These are phyloP conservation scores for Boletus rufocinnamomeus DNA, from an alignment of 768 basidiomycete species.

Conservation along the genomic window DNA sequence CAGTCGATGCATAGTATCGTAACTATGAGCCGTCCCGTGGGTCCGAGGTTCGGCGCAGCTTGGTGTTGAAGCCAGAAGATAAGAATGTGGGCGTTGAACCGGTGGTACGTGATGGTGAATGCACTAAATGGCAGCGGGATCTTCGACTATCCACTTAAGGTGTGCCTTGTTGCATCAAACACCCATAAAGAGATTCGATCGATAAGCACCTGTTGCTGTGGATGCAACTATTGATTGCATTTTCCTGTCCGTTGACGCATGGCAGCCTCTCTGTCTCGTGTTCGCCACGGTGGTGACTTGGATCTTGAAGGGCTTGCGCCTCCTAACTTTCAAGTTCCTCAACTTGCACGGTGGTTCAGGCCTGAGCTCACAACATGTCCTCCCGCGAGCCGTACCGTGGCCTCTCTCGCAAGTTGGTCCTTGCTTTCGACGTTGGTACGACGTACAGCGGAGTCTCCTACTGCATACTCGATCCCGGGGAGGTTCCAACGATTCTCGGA, in stretches of 20 bases:
- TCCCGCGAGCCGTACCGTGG: constrained; percentile 44
- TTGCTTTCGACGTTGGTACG: constrained; percentile 48
- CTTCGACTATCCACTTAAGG: no score
- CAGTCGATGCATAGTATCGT: no score
- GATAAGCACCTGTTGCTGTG: no score
- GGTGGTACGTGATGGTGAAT: no score
- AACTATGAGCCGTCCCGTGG: no score
- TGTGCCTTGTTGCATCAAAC: no score
- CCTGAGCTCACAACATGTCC: constrained; percentile 23
- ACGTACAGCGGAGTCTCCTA: constrained; percentile 45
- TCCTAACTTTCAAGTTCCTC: neutral
- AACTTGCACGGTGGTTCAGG: neutral
- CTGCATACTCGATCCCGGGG: constrained; percentile 39
- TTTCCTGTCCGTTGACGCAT: neutral
- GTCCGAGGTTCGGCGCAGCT: no score
- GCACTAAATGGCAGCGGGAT: no score
- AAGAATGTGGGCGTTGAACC: no score
- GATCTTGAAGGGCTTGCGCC: neutral
- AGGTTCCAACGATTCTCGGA: constrained; percentile 31
- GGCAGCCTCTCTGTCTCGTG: neutral
- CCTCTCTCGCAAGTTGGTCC: constrained; percentile 40
- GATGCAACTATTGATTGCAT: no score
- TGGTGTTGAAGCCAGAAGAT: no score
- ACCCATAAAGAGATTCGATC: no score
- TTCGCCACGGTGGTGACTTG: neutral